Evolutionary conservation across 2,329 filamentous ascomycete species (phyloP).

Genomic region (Neobulgaria alba): DNA sequence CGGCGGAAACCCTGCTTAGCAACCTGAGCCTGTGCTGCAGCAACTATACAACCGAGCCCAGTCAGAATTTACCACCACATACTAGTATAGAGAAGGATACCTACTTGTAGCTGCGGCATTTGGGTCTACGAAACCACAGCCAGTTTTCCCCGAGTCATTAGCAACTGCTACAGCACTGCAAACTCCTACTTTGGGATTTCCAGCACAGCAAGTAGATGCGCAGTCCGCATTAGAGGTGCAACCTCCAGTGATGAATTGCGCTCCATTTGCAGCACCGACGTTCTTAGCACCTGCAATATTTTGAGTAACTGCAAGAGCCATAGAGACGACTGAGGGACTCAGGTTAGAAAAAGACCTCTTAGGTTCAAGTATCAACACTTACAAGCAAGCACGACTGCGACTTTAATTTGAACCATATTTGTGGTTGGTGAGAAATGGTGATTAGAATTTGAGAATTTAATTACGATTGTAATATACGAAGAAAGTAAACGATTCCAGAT

Average conservation of each 20-base stretch:
- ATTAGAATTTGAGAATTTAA: no score
- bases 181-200: conserved; percentile 26
- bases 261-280: conserved; percentile 29
- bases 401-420: background rate
- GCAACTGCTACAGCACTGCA: conserved; percentile 31
- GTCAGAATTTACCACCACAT: background rate
- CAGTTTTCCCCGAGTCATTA: conserved; percentile 32
- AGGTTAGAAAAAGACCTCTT: background rate
- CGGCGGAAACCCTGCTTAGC: conserved; percentile 29
- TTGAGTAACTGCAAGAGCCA: conserved; percentile 28
- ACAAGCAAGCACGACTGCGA: background rate
- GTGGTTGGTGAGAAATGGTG: no score
- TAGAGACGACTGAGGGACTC: conserved; percentile 22
- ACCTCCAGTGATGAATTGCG: conserved; percentile 33
- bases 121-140: conserved; percentile 32
- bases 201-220: conserved; percentile 29
- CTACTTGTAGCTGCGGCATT: conserved; percentile 22
- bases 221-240: conserved; percentile 31
- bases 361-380: no score
- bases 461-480: no score
- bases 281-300: conserved; percentile 30
- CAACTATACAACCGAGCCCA: background rate
- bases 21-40: conserved; percentile 18
- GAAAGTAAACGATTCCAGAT: background rate
- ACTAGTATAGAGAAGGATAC: background rate